Percentiles rank a stretch among this genome's conserved stretches.
phyloP scores from a whole-genome alignment of 116 monocot species.

The Cymodocea nodosa region DNA sequence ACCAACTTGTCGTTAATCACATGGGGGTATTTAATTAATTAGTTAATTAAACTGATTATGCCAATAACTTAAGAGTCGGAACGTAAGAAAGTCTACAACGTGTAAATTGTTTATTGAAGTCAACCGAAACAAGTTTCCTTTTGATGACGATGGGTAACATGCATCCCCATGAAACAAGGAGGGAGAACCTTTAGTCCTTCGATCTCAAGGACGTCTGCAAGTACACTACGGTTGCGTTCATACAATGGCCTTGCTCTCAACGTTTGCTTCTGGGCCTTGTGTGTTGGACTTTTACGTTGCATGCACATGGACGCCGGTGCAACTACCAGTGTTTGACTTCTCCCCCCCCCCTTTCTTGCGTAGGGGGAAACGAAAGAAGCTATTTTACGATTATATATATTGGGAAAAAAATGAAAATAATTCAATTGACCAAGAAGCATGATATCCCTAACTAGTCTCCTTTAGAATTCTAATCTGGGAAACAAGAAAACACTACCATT shows the following conservation, averaged over 20 bases:
- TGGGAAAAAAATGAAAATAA: no score
- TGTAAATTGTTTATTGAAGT: background rate
- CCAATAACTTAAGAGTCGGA: background rate
- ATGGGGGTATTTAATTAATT: background rate
- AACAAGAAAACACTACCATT: no score
- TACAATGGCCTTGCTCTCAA: background rate
- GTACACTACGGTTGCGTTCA: background rate
- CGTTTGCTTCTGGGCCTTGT: background rate
- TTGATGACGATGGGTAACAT: background rate
- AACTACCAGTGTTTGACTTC: no score
- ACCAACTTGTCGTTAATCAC: no score
- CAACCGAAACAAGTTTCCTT: background rate
- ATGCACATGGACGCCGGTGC: conserved; percentile 2
- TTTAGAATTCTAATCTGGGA: no score
- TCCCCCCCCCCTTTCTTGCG: no score
- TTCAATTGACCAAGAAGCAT: no score
- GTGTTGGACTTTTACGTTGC: conserved; percentile 1
- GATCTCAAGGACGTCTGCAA: background rate
- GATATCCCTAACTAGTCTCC: no score
- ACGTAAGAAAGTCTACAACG: background rate
- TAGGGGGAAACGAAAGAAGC: no score
- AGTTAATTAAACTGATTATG: background rate
- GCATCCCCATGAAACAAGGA: conserved; percentile 2
- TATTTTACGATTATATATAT: no score
- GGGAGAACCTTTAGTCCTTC: no score